These are phyloP conservation scores for Hymenoscyphus occultus DNA, from an alignment of 2,329 filamentous ascomycete species.

Conservation along the genomic window DNA sequence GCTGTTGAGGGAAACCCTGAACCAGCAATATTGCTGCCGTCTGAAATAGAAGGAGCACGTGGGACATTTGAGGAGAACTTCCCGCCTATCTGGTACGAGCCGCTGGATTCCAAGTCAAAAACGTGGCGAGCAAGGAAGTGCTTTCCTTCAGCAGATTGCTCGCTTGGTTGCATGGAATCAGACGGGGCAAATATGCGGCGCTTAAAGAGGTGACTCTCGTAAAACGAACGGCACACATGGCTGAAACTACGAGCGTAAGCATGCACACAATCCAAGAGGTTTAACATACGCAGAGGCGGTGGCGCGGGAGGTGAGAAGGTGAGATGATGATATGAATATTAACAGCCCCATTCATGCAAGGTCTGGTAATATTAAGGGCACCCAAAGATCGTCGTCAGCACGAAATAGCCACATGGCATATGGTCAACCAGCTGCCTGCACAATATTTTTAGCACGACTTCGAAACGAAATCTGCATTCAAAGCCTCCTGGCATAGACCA, in stretches of 20 bases:
- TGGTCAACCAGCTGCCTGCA: too few species aligned
- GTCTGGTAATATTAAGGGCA: background rate
- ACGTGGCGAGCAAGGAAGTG: constrained; percentile 1
- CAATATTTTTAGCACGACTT: too few species aligned
- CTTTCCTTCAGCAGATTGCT: background rate
- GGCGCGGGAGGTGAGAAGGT: background rate
- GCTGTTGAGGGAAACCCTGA: background rate
- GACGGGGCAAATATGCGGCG: background rate
- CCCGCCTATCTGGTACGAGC: background rate
- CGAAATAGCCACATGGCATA: too few species aligned
- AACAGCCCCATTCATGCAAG: background rate
- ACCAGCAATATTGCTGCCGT: background rate
- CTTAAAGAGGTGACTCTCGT: background rate
- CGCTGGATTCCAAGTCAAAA: background rate
- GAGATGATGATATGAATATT: background rate
- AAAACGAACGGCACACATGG: background rate
- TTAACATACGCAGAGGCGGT: background rate
- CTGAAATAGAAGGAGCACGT: background rate
- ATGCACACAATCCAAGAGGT: background rate
- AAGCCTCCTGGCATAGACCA: background rate
- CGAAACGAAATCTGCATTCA: too few species aligned
- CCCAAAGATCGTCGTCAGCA: too few species aligned
- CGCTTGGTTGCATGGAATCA: background rate
- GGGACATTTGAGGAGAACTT: background rate
- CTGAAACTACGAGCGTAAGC: background rate